These are phyloP conservation scores for Mycena epipterygia DNA, from an alignment of 768 basidiomycete genomes.

Conservation along the genomic window DNA sequence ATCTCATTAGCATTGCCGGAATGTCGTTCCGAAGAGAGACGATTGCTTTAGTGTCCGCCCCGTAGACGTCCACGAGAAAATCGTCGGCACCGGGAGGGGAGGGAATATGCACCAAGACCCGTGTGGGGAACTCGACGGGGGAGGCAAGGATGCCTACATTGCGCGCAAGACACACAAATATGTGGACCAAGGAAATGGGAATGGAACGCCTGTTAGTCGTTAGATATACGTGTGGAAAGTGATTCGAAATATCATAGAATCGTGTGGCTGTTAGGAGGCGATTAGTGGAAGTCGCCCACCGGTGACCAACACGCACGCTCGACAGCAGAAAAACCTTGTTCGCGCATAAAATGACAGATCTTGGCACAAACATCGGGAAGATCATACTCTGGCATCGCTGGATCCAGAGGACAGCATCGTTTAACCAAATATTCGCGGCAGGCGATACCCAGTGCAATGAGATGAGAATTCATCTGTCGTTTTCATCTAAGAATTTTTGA, in stretches of 20 bases:
- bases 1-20: slow-evolving; percentile 44
- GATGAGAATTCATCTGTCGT: slow-evolving; percentile 54
- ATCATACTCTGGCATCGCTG: slow-evolving; percentile 47
- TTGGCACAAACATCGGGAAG: slow-evolving; percentile 52
- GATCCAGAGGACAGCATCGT: slow-evolving; percentile 44
- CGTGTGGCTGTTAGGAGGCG: slow-evolving; percentile 43
- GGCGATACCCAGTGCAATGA: slow-evolving; percentile 54
- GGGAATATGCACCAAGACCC: slow-evolving; percentile 66
- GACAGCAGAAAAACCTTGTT: slow-evolving; percentile 61
- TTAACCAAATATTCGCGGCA: slow-evolving; percentile 57
- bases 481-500: neutral
- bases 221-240: slow-evolving; percentile 73
- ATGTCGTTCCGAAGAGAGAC: slow-evolving; percentile 53
- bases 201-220: slow-evolving; percentile 62
- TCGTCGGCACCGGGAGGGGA: slow-evolving; percentile 51
- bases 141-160: slow-evolving; percentile 65
- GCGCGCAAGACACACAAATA: slow-evolving; percentile 67
- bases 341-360: slow-evolving; percentile 66
- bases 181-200: slow-evolving; percentile 71
- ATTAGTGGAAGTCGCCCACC: neutral
- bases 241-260: slow-evolving; percentile 62
- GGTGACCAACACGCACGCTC: slow-evolving; percentile 48
- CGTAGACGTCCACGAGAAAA: slow-evolving; percentile 64
- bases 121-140: slow-evolving; percentile 69
- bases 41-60: slow-evolving; percentile 49